phyloP scores from a whole-genome alignment of 2,329 filamentous ascomycete genomes.

The Diatrype stigma region DNA sequence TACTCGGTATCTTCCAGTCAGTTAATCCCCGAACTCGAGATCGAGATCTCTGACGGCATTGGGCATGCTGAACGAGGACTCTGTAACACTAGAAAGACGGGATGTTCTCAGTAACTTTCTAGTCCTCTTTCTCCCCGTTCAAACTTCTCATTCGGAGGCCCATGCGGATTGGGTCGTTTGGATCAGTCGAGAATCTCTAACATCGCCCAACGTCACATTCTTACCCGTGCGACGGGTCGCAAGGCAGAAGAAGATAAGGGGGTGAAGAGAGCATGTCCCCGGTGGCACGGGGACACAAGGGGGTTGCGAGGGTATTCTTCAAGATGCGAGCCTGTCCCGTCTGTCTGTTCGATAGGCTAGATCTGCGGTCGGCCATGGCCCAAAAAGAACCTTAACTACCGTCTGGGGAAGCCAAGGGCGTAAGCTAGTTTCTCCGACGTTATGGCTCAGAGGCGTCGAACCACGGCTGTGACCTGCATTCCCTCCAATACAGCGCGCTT shows the following conservation, averaged over 20 bases:
- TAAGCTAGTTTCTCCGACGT: conserved; percentile 5
- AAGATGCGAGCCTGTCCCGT: not conserved
- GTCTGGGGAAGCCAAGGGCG: conserved; percentile 3
- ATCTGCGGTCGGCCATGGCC: not conserved
- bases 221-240: conserved; percentile 11
- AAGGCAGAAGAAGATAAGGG: not conserved
- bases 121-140: too few species aligned
- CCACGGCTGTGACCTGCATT: conserved; percentile 15
- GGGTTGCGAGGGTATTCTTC: not conserved
- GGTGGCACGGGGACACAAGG: conserved; percentile 14
- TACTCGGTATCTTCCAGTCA: not conserved
- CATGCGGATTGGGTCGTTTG: not conserved
- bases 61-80: too few species aligned
- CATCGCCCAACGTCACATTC: conserved; percentile 17
- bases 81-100: too few species aligned
- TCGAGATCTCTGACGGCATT: not conserved
- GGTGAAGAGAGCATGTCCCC: conserved; percentile 13
- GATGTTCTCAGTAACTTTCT: too few species aligned
- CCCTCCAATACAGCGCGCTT: conserved; percentile 17
- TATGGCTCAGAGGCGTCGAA: conserved; percentile 18
- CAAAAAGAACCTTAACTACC: not conserved
- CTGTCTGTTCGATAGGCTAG: not conserved
- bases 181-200: conserved; percentile 8
- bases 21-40: not conserved
- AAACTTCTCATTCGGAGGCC: not conserved